Base-by-base conservation (phyloP, 768 basidiomycete species). In the Lyophyllum atratum region DNA sequence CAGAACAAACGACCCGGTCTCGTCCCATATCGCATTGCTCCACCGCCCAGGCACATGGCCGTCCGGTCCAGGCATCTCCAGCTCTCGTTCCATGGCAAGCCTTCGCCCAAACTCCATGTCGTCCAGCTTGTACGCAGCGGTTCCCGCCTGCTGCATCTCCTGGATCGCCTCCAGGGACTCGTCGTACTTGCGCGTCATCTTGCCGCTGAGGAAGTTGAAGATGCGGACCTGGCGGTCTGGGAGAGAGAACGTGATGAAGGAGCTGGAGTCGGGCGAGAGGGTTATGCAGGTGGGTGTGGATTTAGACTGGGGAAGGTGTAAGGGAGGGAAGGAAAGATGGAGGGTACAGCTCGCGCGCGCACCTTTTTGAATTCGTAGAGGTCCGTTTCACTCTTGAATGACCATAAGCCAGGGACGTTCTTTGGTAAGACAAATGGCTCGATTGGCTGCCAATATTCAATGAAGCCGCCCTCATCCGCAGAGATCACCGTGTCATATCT, bases 71-170 rank as follows among this genome's bases (percentile, higher is more conserved):
- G 89, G 86, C 54, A 89, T 74, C 74, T 98, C 95, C 42, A 99
- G 73, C 66, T 98, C 97, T 59, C 92, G 80, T 71, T 99, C 97
- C 28, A 88, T 79, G 3, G 96, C 96, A 59, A 98, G 76, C n/a
- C 96, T 82, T 55, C 96, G 80, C n/a, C 96, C 95, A 66, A 99
- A 98, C 71, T 99, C 97, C 97, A 99, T 99, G 73, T 98, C 95
- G 52, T 99, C 97, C 17, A 98, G 86, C 64, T 85, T 89, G 73
- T 90, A 92, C 19, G 93, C 83, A 0, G 92, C 90, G 4, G 97
- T 97, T 1, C 95, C 96, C 1, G 95, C 95, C 70, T 98, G 97
- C 70, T 99, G 97, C 95, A 99, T 98, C 71, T 98, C 95, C 69
- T 96, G 93, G 37, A 95, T 91, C 0, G 97, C 95, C 26, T 83